Conservation (phyloP, 2,329 filamentous ascomycete genomes). For the Fusarium nanum region DNA sequence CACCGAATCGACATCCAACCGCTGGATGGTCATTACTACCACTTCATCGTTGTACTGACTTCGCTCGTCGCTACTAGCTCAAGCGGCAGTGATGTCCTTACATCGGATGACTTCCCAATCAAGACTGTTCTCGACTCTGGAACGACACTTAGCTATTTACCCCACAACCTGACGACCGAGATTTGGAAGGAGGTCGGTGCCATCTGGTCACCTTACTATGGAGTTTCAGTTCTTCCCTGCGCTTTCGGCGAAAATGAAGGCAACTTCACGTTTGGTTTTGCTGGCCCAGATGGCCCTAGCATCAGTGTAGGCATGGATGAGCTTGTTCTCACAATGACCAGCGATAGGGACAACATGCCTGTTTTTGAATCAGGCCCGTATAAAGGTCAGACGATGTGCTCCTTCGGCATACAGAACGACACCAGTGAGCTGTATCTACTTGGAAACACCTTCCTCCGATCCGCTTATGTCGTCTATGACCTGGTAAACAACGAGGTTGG, state of each 20-base stretch:
- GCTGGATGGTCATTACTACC: slow-evolving; percentile 55
- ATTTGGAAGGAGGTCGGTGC: slow-evolving; percentile 68
- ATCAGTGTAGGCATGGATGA: slow-evolving; percentile 68
- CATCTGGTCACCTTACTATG: slow-evolving; percentile 53
- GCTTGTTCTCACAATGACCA: slow-evolving; percentile 62
- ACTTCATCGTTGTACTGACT: slow-evolving; percentile 63
- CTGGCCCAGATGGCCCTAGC: slow-evolving; percentile 58
- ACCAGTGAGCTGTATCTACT: slow-evolving; percentile 59
- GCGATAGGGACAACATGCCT: slow-evolving; percentile 44
- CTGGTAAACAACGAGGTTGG: slow-evolving; percentile 67
- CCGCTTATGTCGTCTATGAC: slow-evolving; percentile 71
- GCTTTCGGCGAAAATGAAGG: slow-evolving; percentile 57
- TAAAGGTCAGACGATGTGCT: slow-evolving; percentile 60
- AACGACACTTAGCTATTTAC: slow-evolving; percentile 77
- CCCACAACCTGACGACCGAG: slow-evolving; percentile 66
- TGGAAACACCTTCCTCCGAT: slow-evolving; percentile 69
- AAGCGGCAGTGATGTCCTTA: slow-evolving; percentile 61
- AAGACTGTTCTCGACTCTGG: slow-evolving; percentile 79
- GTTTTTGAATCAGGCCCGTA: slow-evolving; percentile 56
- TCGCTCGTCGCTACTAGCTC: slow-evolving; percentile 61
- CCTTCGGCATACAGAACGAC: slow-evolving; percentile 68
- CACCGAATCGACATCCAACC: slow-evolving; percentile 67
- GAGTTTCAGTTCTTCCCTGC: slow-evolving; percentile 63
- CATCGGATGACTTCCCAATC: slow-evolving; percentile 58
- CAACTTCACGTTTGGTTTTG: slow-evolving; percentile 67